Base-by-base conservation (phyloP, 495 filamentous ascomycete species). In the Podospora tetraspora region DNA sequence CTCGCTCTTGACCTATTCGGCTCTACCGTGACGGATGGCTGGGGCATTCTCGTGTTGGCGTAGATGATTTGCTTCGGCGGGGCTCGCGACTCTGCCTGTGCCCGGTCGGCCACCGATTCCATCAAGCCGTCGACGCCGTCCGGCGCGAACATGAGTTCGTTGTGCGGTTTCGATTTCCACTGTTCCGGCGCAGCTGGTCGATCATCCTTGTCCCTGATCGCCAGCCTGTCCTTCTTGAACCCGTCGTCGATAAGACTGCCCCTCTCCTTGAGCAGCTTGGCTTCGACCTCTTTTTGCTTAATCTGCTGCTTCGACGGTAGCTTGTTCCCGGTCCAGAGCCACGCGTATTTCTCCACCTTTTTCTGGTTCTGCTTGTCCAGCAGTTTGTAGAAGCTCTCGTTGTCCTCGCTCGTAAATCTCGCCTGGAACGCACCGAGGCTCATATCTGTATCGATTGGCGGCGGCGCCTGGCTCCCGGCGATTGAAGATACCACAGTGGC, bases 381-480 rank as follows among this genome's bases (percentile, higher is more conserved):
- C 1, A 98, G 83, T 73, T 90, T 90, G 79, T 96, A 94, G 82
- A 99, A 97, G 62, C 89, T 92, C 73, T 97, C 94, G 74, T 98
- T 97, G 77, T 99, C 95, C 79, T 99, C 95, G 71, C 91, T 95
- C 5, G 94, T 98, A 78, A 97, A 98, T 73, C 91, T 92, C 7
- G 91, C 84, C 71, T 98, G 95, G 73, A 98, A 99, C 3, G 90
- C 86, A 61, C 87, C 83, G 11, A 99, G 85, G 61, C 88, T 91
- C 79, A 98, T 88, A 72, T 88, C 90, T 13, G 90, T 90, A 76
- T 98, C 92, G 32, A 94, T 82, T 43, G 79, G 68, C 70, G 27
- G 66, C 57, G 59, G 71, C 29, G 57, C 79, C 69, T 32, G 22
- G 0, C 64, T 43, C 19, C 70, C 68, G 1, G 80, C 76, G 23